Conservation (phyloP, 352 stramenopile genomes). For the Phytophthora melonis region DNA sequence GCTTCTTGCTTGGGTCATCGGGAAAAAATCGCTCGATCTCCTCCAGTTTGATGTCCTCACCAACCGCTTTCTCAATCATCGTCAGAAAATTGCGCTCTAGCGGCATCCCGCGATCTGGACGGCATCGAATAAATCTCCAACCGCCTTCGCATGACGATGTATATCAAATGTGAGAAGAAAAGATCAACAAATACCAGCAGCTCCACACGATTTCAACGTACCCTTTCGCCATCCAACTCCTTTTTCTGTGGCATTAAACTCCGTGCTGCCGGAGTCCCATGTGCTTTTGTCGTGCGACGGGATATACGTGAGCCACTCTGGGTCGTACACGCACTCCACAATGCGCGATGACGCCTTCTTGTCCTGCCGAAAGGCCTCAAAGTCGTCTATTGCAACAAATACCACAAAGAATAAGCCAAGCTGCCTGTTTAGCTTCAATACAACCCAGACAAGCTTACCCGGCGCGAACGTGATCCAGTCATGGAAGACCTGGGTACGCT, state of each 20-base stretch:
- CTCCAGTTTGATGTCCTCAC: conserved; percentile 81
- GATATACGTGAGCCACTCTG: conserved; percentile 85
- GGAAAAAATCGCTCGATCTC: conserved; percentile 86
- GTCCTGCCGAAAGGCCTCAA: conserved; percentile 80
- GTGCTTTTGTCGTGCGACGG: conserved; percentile 86
- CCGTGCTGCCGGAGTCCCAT: conserved; percentile 70
- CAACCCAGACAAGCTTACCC: conserved; percentile 37
- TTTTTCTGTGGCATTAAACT: conserved; percentile 72
- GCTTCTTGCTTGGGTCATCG: conserved; percentile 71
- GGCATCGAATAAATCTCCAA: conserved; percentile 78
- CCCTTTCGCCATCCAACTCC: conserved; percentile 85
- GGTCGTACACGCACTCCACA: conserved; percentile 85
- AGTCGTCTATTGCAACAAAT: conserved; percentile 57
- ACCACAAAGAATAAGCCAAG: background rate
- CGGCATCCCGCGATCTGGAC: conserved; percentile 71
- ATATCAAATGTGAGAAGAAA: conserved; percentile 24
- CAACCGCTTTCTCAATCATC: conserved; percentile 77
- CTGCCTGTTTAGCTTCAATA: background rate
- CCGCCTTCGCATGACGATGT: conserved; percentile 48
- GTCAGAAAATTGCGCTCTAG: conserved; percentile 66
- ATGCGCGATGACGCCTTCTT: conserved; percentile 88
- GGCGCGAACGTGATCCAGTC: conserved; percentile 90
- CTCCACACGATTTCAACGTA: conserved; percentile 32
- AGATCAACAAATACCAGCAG: conserved; percentile 44
- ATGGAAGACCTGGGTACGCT: conserved; percentile 85